Conservation (phyloP, 768 basidiomycete species). For the Cystobasidium onofrii region DNA sequence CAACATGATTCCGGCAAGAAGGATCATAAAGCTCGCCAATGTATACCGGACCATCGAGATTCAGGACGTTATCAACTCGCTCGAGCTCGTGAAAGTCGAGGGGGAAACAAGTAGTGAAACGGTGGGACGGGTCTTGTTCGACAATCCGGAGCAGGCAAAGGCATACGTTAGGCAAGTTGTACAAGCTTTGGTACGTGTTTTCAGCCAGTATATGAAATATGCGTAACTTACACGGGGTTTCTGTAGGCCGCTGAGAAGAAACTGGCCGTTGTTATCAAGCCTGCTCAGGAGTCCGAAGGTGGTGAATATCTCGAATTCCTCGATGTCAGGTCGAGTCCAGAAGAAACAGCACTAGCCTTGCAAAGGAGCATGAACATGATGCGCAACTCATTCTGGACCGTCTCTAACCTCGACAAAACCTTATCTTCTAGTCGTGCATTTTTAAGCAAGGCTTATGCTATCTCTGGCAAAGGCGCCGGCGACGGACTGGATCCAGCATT, state of each 20-base stretch:
- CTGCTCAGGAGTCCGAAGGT: not conserved
- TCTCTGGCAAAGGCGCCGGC: not conserved
- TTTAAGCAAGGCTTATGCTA: conserved; percentile 12
- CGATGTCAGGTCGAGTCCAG: not conserved
- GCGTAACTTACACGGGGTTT: not conserved
- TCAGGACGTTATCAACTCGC: conserved; percentile 2
- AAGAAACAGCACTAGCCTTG: not conserved
- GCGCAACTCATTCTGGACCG: not conserved
- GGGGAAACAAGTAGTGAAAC: not conserved
- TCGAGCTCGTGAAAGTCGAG: not conserved
- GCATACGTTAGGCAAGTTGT: not conserved
- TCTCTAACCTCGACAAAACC: not conserved
- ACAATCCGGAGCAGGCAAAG: not conserved
- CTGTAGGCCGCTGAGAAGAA: conserved; percentile 6
- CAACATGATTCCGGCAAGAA: conserved; percentile 65
- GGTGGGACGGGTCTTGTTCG: not conserved
- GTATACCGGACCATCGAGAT: conserved; percentile 57
- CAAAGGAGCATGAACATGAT: not conserved
- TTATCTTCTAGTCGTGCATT: conserved; percentile 10
- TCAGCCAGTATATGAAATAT: not conserved
- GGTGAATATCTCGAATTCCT: conserved; percentile 21
- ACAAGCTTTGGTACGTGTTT: not conserved
- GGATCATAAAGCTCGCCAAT: conserved; percentile 66
- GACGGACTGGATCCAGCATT: not conserved
- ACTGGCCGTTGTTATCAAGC: not conserved